Percentiles rank a stretch among this genome's conserved stretches.
Evolutionary conservation across 2,329 filamentous ascomycete genomes (phyloP).

Genomic region (Penicillium sp.): DNA sequence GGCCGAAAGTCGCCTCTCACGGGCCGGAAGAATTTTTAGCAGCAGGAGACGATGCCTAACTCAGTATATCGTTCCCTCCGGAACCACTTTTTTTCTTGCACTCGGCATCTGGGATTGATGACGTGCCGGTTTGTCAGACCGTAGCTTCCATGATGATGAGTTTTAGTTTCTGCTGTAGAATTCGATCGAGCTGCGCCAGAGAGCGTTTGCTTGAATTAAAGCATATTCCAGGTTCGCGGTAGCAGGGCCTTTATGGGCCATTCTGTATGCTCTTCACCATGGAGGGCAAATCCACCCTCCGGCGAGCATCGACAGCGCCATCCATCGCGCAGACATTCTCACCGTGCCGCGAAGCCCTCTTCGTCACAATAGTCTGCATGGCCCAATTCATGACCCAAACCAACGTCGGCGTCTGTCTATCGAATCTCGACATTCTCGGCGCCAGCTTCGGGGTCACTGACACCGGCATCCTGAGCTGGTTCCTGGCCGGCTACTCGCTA

Average conservation of each 20-base stretch:
- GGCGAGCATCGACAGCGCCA: slow-evolving; percentile 16
- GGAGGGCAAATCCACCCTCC: slow-evolving; percentile 4
- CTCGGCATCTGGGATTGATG: background rate
- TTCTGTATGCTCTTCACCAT: slow-evolving; percentile 1
- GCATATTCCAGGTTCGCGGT: background rate
- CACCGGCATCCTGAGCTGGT: slow-evolving; percentile 56
- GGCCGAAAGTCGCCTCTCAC: background rate
- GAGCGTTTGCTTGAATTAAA: background rate
- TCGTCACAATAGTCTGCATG: slow-evolving; percentile 40
- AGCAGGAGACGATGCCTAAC: slow-evolving; percentile 2
- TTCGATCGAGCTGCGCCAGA: background rate
- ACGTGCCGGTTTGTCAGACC: background rate
- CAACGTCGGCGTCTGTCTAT: slow-evolving; percentile 52
- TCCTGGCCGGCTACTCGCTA: slow-evolving; percentile 60
- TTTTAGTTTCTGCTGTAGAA: background rate
- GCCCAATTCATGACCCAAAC: slow-evolving; percentile 51
- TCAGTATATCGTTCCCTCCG: background rate
- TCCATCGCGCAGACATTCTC: slow-evolving; percentile 27
- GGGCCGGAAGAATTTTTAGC: background rate
- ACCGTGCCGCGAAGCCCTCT: slow-evolving; percentile 32
- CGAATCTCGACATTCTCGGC: slow-evolving; percentile 54
- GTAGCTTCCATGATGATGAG: background rate
- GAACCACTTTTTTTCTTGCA: background rate
- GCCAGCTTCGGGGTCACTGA: slow-evolving; percentile 49
- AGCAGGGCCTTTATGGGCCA: too few species aligned